Evolutionary conservation across 257 asterid species (phyloP).

Genomic region (Verbena officinalis): DNA sequence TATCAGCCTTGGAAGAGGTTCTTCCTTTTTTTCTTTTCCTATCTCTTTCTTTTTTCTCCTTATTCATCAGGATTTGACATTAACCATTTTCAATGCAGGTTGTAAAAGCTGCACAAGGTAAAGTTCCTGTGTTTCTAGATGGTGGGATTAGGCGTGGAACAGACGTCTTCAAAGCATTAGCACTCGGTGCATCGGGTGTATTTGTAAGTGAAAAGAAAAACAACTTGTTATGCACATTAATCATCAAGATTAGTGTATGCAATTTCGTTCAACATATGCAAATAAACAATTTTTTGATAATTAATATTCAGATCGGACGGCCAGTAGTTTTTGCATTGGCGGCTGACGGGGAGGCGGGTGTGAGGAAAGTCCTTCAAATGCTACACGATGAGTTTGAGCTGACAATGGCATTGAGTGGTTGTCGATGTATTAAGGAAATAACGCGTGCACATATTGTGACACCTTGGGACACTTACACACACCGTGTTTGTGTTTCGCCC

Average conservation of each 20-base stretch:
- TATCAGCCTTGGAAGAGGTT: slow-evolving; percentile 78
- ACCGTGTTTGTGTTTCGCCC: slow-evolving; percentile 42
- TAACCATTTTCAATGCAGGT: slow-evolving; percentile 41
- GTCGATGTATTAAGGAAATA: slow-evolving; percentile 69
- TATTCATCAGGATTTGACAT: too few relatives aligned
- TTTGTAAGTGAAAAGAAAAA: slow-evolving; percentile 43
- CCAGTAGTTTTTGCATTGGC: slow-evolving; percentile 72
- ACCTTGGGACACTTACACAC: slow-evolving; percentile 62
- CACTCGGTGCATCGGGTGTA: slow-evolving; percentile 85
- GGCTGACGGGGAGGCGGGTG: slow-evolving; percentile 76
- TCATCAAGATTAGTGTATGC: too few relatives aligned
- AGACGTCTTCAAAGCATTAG: slow-evolving; percentile 83
- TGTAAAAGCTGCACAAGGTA: slow-evolving; percentile 62
- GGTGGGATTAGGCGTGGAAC: slow-evolving; percentile 89
- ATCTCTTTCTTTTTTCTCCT: too few relatives aligned
- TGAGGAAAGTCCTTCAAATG: slow-evolving; percentile 72
- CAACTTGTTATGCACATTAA: too few relatives aligned
- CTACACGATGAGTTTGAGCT: slow-evolving; percentile 78
- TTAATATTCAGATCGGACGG: slow-evolving; percentile 60
- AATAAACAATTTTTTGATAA: not conserved
- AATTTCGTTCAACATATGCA: too few relatives aligned
- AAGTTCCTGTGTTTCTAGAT: slow-evolving; percentile 70
- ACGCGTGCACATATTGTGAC: slow-evolving; percentile 58
- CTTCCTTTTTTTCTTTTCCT: not conserved
- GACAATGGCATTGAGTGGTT: slow-evolving; percentile 85